A percentile compares a stretch with the other conserved stretches of the same genome.
phyloP scores from a whole-genome alignment of 2,329 filamentous ascomycete genomes.

The Penicillium sp. region DNA sequence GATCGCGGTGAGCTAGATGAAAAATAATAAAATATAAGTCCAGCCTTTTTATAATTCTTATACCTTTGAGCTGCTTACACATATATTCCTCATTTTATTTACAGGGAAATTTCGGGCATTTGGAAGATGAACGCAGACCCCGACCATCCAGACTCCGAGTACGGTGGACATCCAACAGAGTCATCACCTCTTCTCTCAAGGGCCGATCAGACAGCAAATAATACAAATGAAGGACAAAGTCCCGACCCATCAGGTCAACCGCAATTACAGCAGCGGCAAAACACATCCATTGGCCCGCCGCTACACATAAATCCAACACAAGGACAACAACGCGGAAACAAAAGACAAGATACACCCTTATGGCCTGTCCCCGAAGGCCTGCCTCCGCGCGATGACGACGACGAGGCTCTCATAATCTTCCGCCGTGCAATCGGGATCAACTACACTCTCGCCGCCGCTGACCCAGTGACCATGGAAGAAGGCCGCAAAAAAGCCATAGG shows the following conservation, averaged over 20 bases:
- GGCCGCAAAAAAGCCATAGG: conserved; percentile 9
- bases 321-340: not conserved
- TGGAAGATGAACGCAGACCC: not conserved
- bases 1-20: not conserved
- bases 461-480: conserved; percentile 14
- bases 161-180: conserved; percentile 4
- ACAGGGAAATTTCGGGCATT: not conserved
- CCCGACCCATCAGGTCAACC: not conserved
- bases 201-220: not conserved
- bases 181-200: conserved; percentile 12
- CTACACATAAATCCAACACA: conserved; percentile 2
- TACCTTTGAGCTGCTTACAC: not conserved
- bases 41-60: not conserved
- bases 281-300: conserved; percentile 8
- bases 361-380: conserved; percentile 11
- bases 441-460: conserved; percentile 7
- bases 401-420: conserved; percentile 13
- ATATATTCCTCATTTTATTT: not conserved
- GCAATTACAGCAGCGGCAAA: not conserved
- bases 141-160: not conserved
- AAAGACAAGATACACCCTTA: not conserved
- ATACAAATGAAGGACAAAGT: not conserved
- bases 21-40: not conserved
- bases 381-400: conserved; percentile 6
- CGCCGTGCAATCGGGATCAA: conserved; percentile 15